These are phyloP conservation scores for Amanita exitialis DNA, from an alignment of 768 basidiomycete genomes.

Conservation along the genomic window DNA sequence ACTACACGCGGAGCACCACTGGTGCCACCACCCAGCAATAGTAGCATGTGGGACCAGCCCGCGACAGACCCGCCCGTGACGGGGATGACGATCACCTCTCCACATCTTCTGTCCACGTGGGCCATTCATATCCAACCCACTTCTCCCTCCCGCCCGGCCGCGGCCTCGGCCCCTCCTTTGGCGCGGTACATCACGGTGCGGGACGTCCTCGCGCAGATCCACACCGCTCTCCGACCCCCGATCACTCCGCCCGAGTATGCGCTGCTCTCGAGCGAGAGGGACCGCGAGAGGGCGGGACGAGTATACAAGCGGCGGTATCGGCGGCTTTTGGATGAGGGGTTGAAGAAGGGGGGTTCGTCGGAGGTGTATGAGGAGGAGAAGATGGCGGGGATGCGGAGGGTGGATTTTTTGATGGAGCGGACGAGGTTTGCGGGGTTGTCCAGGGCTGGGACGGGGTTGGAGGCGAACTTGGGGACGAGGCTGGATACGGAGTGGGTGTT, in stretches of 20 bases:
- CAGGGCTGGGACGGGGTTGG: slow-evolving; percentile 12
- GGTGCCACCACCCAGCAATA: background rate
- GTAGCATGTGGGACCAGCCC: slow-evolving; percentile 16
- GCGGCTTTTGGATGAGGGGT: slow-evolving; percentile 19
- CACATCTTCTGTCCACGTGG: slow-evolving; percentile 17
- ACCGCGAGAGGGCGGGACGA: slow-evolving; percentile 22
- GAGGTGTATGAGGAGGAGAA: slow-evolving; percentile 25
- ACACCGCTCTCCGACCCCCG: slow-evolving; percentile 29
- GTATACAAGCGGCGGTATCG: slow-evolving; percentile 34
- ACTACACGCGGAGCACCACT: background rate
- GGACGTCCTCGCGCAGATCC: slow-evolving; percentile 38
- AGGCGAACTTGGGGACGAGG: slow-evolving; percentile 15
- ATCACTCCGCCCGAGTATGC: slow-evolving; percentile 33
- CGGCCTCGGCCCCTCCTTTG: no score
- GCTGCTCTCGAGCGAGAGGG: slow-evolving; percentile 17
- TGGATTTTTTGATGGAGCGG: slow-evolving; percentile 41
- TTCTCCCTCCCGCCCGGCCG: background rate
- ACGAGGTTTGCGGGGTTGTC: slow-evolving; percentile 33
- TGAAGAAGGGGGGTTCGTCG: background rate
- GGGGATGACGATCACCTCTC: slow-evolving; percentile 21
- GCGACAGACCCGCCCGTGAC: slow-evolving; percentile 24
- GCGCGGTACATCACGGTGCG: slow-evolving; percentile 19
- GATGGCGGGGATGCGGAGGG: slow-evolving; percentile 37
- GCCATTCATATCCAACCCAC: background rate
- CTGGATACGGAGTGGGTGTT: slow-evolving; percentile 23